These are phyloP conservation scores for Silybum marianum DNA, from an alignment of 129 eudicot genomes.

Conservation along the genomic window DNA sequence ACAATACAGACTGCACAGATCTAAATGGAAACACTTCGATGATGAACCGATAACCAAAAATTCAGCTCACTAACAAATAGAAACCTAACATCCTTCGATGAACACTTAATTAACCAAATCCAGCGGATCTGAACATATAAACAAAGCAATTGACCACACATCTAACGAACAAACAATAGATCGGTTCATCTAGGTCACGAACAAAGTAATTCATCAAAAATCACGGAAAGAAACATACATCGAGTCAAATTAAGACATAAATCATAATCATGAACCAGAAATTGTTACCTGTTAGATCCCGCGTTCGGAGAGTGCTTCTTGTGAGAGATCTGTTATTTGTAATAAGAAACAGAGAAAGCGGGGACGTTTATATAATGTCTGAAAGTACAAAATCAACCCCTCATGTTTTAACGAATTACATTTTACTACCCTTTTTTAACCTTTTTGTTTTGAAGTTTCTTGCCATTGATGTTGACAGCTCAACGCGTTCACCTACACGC, in stretches of 20 bases:
- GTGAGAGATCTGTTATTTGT: conserved; percentile 26
- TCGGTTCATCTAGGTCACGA: not conserved
- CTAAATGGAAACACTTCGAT: conserved; percentile 1
- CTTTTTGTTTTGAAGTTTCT: not conserved
- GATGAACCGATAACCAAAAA: conserved; percentile 19
- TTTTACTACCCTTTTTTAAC: conserved; percentile 6
- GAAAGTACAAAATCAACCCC: conserved; percentile 36
- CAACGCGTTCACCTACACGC: conserved; percentile 38
- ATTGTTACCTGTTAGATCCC: conserved; percentile 32
- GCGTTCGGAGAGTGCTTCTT: conserved; percentile 18
- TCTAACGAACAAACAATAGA: not conserved
- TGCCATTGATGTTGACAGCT: conserved; percentile 30
- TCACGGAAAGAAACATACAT: not conserved
- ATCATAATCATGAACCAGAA: conserved; percentile 14
- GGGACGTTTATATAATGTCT: conserved; percentile 36
- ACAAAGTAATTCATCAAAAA: not conserved
- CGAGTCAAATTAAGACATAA: not conserved
- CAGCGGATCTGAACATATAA: conserved; percentile 22
- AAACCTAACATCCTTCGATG: not conserved
- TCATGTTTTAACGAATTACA: not conserved
- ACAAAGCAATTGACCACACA: not conserved
- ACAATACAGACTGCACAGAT: conserved; percentile 28
- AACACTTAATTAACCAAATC: conserved; percentile 11
- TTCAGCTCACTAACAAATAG: conserved; percentile 23
- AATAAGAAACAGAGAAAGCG: conserved; percentile 32